A percentile compares a stretch with the other conserved stretches of the same genome.
Evolutionary conservation across 345 rosid genomes (phyloP).

Genomic region (Brassica nigra): DNA sequence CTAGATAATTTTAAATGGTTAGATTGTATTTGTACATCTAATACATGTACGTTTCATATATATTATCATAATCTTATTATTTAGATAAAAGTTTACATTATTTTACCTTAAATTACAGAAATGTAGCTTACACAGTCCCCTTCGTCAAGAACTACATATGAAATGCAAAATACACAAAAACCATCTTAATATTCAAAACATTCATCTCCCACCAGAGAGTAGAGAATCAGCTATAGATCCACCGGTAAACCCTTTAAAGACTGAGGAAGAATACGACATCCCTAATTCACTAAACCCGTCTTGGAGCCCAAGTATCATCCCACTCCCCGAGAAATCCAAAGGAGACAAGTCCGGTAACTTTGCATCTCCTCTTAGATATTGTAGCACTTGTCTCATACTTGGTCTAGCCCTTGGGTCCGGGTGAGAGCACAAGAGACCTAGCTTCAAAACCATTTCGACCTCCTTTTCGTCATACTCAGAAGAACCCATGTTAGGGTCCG

Average conservation of each 20-base stretch:
- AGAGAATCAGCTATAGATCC: not conserved
- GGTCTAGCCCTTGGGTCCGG: not conserved
- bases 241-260: not conserved
- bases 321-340: not conserved
- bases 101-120: not conserved
- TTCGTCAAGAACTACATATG: constrained; percentile 4
- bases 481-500: not conserved
- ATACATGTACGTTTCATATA: not conserved
- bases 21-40: not conserved
- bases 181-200: not conserved
- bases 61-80: not conserved
- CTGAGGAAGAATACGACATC: not conserved
- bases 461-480: not conserved
- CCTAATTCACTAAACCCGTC: not conserved
- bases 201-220: constrained; percentile 1
- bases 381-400: constrained; percentile 35
- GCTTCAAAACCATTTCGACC: not conserved
- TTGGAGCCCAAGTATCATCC: not conserved
- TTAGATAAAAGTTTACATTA: constrained; percentile 3
- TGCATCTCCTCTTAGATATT: constrained; percentile 35
- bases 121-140: not conserved
- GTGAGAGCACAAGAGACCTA: not conserved
- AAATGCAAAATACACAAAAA: constrained; percentile 24
- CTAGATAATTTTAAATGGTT: not conserved
- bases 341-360: constrained; percentile 41